Base-by-base conservation (phyloP, 2,329 filamentous ascomycete genomes). In the Tolypocladium amazonense region DNA sequence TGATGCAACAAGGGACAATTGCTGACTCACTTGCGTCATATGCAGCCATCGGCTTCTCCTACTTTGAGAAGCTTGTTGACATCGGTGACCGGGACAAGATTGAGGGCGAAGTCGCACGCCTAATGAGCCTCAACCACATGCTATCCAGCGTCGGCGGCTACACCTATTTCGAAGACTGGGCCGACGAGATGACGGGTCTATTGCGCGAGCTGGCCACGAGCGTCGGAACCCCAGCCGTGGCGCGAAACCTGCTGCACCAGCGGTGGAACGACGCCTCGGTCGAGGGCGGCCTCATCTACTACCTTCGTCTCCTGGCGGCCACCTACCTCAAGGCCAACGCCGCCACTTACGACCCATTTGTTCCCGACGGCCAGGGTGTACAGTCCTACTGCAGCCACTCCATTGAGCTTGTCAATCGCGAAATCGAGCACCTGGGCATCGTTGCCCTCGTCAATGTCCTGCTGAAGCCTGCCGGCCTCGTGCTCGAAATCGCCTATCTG, bases 391-490 rank as follows among this genome's bases (percentile, higher is more conserved):
- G 88, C 70, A 73, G 80, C 45, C 80, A 82, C 18, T 82, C 81
- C 61, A 86, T 97, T 63, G 88, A 96, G 70, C 84, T 88, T 0
- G 81, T 87, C 20, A 83, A 87, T 65, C 85, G 86, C 57, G 93
- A 97, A 75, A 96, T 97, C 63, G 94, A 99, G 66, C 87, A 97
- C 67, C 77, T 96, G n/a, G 90, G 90, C 52, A 81, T 97, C 63
- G 85, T 85, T 61, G 84, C 90, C 2, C 78, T 97, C 56, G 84
- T 88, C 62, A 87, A 93, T 63, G 83, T 91, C 33, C 80, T 97
- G 4, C 83, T 97, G 63, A 88, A 90, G 69, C 89, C 88, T 9
- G 87, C 87, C 56, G 86, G 86, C 20, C 85, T 97, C 63, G 85
- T 87, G 5, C 83, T 97, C 25, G 91, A 97, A 70, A 89, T 97